phyloP scores from a whole-genome alignment of 2,329 filamentous ascomycete genomes.

The Zymoseptoria ardabiliae region DNA sequence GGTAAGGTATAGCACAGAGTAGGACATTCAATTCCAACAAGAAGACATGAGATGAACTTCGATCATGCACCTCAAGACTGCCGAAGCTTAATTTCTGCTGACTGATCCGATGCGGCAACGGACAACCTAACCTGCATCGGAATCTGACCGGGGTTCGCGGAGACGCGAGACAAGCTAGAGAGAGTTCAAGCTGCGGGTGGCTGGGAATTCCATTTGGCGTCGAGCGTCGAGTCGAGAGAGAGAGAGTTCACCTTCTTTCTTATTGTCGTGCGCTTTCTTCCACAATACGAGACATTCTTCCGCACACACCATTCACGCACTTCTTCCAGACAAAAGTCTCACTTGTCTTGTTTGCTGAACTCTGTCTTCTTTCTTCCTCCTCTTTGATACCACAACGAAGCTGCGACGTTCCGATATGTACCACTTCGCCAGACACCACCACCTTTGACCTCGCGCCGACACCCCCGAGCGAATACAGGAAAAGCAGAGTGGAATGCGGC shows the following conservation, averaged over 20 bases:
- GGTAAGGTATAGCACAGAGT: no score
- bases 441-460: neutral
- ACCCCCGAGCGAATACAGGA: neutral
- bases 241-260: no score
- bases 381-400: neutral
- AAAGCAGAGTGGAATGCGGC: slow-evolving; percentile 3
- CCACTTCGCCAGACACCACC: neutral
- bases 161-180: neutral
- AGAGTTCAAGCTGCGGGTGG: neutral
- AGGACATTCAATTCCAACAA: no score
- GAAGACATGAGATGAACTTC: neutral
- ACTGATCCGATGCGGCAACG: neutral
- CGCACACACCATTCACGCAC: neutral
- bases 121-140: neutral
- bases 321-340: neutral
- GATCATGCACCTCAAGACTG: neutral
- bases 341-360: neutral
- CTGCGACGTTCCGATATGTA: neutral
- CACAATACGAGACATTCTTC: neutral
- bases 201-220: neutral
- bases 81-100: neutral
- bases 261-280: neutral
- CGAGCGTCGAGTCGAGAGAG: neutral
- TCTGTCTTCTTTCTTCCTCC: neutral
- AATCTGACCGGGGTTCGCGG: neutral